Percentiles rank a stretch among this genome's conserved stretches.
phyloP scores from a whole-genome alignment of 208 protist genomes.

The Strigomonas culicis region DNA sequence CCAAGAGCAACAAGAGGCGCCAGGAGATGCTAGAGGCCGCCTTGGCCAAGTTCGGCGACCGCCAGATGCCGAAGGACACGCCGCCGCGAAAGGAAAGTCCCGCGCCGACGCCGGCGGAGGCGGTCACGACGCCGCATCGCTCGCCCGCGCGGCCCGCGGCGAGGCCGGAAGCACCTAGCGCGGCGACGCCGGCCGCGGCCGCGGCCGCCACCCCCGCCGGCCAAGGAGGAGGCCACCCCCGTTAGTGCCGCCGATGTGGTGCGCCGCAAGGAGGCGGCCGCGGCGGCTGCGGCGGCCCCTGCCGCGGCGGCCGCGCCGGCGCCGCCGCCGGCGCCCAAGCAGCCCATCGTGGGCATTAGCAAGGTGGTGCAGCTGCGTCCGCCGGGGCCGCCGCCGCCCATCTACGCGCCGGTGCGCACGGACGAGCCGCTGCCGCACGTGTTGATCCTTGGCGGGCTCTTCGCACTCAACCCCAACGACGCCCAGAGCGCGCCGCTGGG shows the following conservation, averaged over 20 bases:
- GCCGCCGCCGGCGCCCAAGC: background rate
- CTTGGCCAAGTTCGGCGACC: conserved; percentile 66
- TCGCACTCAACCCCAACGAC: conserved; percentile 27
- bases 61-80: conserved; percentile 39
- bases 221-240: background rate
- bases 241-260: background rate
- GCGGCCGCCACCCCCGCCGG: conserved; percentile 1
- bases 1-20: conserved; percentile 73
- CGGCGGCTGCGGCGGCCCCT: background rate
- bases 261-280: background rate
- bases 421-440: conserved; percentile 41
- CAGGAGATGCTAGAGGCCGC: conserved; percentile 85
- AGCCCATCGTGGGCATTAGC: conserved; percentile 37
- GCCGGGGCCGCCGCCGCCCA: background rate
- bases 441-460: conserved; percentile 36
- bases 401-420: conserved; percentile 39
- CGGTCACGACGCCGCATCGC: conserved; percentile 6
- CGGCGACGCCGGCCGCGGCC: conserved; percentile 7
- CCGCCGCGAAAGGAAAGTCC: conserved; percentile 21
- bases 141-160: background rate
- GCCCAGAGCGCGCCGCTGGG: conserved; percentile 28
- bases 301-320: conserved; percentile 1
- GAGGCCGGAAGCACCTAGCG: background rate
- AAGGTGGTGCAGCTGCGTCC: conserved; percentile 12
- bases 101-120: conserved; percentile 10